phyloP scores from a whole-genome alignment of 768 basidiomycete species.

The Boletales sp. region DNA sequence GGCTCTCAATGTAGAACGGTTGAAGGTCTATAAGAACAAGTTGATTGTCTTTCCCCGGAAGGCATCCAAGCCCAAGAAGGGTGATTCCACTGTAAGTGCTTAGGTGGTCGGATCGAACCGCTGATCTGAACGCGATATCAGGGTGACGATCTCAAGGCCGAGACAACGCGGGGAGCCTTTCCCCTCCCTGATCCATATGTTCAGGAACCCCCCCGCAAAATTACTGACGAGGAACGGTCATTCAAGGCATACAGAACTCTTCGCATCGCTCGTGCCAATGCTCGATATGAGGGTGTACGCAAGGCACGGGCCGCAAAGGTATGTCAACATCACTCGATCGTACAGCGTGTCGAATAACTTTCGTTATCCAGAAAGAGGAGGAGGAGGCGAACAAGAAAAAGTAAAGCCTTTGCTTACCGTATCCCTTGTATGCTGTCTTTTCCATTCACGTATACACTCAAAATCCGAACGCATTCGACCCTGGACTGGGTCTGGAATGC shows the following conservation, averaged over 20 bases:
- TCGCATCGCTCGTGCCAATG: constrained; percentile 76
- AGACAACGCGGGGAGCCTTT: constrained; percentile 65
- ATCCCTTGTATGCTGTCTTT: constrained; percentile 20
- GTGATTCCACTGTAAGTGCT: constrained; percentile 79
- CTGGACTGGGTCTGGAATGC: constrained; percentile 20
- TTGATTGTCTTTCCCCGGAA: constrained; percentile 98
- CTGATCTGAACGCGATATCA: constrained; percentile 28
- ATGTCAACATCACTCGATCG: constrained; percentile 26
- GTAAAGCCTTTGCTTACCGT: constrained; percentile 37
- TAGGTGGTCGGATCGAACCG: not conserved
- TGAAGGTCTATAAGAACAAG: constrained; percentile 89
- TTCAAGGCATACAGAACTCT: constrained; percentile 89
- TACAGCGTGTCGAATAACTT: constrained; percentile 13
- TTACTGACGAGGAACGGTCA: constrained; percentile 84
- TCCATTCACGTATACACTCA: constrained; percentile 31
- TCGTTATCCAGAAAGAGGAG: constrained; percentile 66
- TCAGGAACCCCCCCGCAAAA: constrained; percentile 87
- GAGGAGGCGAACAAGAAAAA: constrained; percentile 93
- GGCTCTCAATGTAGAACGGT: constrained; percentile 88
- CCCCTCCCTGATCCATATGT: constrained; percentile 65
- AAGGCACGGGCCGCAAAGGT: constrained; percentile 86
- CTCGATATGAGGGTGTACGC: constrained; percentile 83
- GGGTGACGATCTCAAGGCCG: constrained; percentile 79
- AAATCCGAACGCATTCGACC: constrained; percentile 31
- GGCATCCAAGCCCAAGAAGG: constrained; percentile 92